Conservation (phyloP, 1,139 yeast genomes). For the Pichia sp. region DNA sequence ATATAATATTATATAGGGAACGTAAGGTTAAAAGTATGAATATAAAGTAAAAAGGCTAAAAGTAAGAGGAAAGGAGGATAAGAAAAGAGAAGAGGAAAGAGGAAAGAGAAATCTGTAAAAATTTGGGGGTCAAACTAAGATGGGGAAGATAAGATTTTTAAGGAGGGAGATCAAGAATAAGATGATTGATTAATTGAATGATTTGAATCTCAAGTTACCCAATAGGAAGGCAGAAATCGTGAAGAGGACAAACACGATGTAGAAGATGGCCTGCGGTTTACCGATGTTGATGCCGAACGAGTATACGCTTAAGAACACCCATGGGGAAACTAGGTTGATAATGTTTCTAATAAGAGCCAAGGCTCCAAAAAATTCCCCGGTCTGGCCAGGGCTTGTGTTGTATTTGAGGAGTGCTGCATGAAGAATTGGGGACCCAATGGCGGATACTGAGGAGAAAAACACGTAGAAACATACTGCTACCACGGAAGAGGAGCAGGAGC, state of each 20-base stretch:
- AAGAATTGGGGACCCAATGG: conserved; percentile 45
- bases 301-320: conserved; percentile 40
- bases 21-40: background rate
- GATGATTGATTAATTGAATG: background rate
- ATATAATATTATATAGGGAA: background rate
- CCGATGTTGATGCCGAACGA: conserved; percentile 14
- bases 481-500: conserved; percentile 35
- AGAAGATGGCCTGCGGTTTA: conserved; percentile 17
- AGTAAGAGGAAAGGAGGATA: background rate
- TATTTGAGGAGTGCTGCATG: conserved; percentile 51
- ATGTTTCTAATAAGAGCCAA: conserved; percentile 44
- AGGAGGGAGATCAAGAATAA: no score
- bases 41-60: background rate
- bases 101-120: background rate
- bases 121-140: no score
- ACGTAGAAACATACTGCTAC: conserved; percentile 28
- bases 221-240: conserved; percentile 7
- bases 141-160: no score
- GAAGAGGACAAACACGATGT: conserved; percentile 9
- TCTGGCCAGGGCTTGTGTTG: conserved; percentile 38
- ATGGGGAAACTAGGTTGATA: conserved; percentile 39
- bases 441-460: conserved; percentile 46
- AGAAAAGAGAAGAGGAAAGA: background rate
- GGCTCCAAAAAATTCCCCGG: conserved; percentile 55
- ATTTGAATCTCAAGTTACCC: conserved; percentile 13